Evolutionary conservation across 2,329 filamentous ascomycete species (phyloP), one percentile per base, ranked within the genome.

Genomic region (Xylariales sp.): DNA sequence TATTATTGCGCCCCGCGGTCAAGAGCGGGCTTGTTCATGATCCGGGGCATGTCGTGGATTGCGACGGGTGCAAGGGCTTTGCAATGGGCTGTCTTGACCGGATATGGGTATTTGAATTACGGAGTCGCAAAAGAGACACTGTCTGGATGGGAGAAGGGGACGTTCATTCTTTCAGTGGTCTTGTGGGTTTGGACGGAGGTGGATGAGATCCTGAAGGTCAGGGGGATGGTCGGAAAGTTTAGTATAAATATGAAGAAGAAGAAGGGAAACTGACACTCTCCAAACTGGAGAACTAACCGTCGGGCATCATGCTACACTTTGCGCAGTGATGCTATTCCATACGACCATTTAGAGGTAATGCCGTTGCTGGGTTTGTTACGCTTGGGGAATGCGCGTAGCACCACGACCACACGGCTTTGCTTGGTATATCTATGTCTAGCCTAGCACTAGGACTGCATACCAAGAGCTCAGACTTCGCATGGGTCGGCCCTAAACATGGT

Each of bases 111-210:
- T 11, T 7, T 28, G 12, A 25, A 25, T 15, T 38, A 38, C 21
- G 8, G 18, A n/a, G 24, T 21, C 5, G 35, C 35, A 7, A n/a
- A 5, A 16, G 10, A 8, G 5, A n/a, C 18, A 6, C 16, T 38
- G 24, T 38, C 35, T 14, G 12, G 21, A 8, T 11, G 9, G 4
- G 35, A 38, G 22, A 28, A 27, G 24, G 21, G 21, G 6, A n/a
- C 20, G 5, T 38, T 38, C 22, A 24, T 25, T 3, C 20, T 28
- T 29, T 38, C 35, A 12, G 24, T 28, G 8, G 15, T 18, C 12
- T 27, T 38, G 18, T 38, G 35, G 35, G 24, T 27, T 10, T 38
- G 35, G 35, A 38, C 35, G n/a, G 35, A 38, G 9, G 6, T 38
- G 8, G 35, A 38, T 19, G 35, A 38, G 22, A 38, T 38, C 6